phyloP scores from a whole-genome alignment of 1,139 yeast species.

The Suzukiozyma palmioleophila region DNA sequence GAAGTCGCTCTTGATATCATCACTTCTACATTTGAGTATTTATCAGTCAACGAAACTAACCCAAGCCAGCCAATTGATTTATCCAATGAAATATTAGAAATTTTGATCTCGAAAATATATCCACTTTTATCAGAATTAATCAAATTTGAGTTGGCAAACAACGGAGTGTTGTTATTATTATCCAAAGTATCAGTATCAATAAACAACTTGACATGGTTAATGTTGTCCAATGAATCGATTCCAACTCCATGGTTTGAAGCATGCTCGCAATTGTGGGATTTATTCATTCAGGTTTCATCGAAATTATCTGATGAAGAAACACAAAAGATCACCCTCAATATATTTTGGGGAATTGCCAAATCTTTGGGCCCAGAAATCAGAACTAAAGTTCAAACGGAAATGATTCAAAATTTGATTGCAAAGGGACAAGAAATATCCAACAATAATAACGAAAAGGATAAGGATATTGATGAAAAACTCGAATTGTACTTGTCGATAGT shows the following conservation, averaged over 20 bases:
- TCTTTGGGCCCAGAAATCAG: conserved; percentile 34
- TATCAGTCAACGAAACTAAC: conserved; percentile 26
- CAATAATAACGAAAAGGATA: conserved; percentile 8
- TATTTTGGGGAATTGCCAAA: conserved; percentile 58
- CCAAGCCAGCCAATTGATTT: conserved; percentile 19
- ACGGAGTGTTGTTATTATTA: conserved; percentile 31
- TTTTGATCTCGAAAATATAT: conserved; percentile 27
- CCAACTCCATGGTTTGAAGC: conserved; percentile 34
- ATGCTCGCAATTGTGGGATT: conserved; percentile 35
- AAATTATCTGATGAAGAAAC: conserved; percentile 17
- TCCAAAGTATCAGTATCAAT: conserved; percentile 60
- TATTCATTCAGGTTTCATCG: conserved; percentile 14
- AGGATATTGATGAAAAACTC: conserved; percentile 12
- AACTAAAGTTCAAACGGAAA: conserved; percentile 17
- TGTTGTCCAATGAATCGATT: conserved; percentile 28
- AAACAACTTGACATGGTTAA: conserved; percentile 65
- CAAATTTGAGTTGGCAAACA: conserved; percentile 23
- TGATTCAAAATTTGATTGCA: conserved; percentile 22
- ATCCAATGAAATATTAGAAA: conserved; percentile 18
- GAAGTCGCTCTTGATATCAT: conserved; percentile 72
- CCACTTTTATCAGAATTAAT: conserved; percentile 41
- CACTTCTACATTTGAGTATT: conserved; percentile 68
- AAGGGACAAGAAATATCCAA: conserved; percentile 13
- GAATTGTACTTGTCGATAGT: conserved; percentile 28
- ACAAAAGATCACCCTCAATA: conserved; percentile 50